Evolutionary conservation across 805 yeast genomes (phyloP).

Genomic region (Ogataea haglerorum): DNA sequence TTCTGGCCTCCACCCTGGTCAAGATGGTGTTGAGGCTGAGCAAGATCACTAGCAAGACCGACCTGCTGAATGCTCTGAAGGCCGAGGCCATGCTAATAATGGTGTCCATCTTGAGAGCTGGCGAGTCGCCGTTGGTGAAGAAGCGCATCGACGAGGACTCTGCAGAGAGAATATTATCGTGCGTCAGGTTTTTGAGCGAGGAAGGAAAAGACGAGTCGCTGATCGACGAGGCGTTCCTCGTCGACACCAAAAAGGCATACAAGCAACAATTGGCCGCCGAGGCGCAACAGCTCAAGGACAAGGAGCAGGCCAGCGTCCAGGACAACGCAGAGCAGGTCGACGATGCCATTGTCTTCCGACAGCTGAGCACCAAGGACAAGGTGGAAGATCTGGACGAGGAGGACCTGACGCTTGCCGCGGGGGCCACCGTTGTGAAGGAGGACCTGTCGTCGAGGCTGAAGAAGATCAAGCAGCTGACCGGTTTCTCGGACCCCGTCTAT

Average conservation of each 20-base stretch:
- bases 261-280: constrained; percentile 61
- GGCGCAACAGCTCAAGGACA: constrained; percentile 54
- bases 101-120: constrained; percentile 88
- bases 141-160: constrained; percentile 93
- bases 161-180: constrained; percentile 88
- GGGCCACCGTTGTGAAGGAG: constrained; percentile 48
- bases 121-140: constrained; percentile 65
- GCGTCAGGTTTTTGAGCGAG: constrained; percentile 74
- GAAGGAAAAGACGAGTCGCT: constrained; percentile 47
- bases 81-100: constrained; percentile 93
- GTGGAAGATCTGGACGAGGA: constrained; percentile 48
- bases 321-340: constrained; percentile 74
- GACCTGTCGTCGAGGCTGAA: constrained; percentile 74
- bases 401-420: constrained; percentile 57
- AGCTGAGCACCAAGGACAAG: constrained; percentile 51
- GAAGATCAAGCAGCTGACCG: constrained; percentile 92
- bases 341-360: constrained; percentile 75
- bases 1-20: constrained; percentile 81
- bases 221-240: constrained; percentile 69
- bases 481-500: constrained; percentile 95
- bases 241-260: constrained; percentile 85
- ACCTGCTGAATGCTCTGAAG: constrained; percentile 73
- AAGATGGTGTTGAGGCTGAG: constrained; percentile 79
- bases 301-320: constrained; percentile 53
- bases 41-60: constrained; percentile 46